Base-by-base conservation (phyloP, 78 protist species). In the slime mould (Dictyostelium discoideum) region DNA sequence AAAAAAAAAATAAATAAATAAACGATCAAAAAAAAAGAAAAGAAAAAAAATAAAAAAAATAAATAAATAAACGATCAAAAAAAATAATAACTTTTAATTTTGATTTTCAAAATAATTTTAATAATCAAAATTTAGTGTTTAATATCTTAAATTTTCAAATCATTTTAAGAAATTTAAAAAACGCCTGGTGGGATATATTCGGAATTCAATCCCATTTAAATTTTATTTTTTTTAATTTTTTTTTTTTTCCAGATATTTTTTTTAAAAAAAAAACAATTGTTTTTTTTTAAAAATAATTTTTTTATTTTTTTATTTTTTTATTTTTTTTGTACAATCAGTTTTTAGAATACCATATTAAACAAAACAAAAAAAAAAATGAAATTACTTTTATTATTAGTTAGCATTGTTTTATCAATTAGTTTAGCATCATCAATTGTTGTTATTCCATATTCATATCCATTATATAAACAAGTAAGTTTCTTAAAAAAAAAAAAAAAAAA, bases 381-480 rank as follows among this genome's bases (percentile, higher is more conserved):
- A 32, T 16, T 32, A 26, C 42, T 74, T 18, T 14, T 74, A 74
- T 24, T 73, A 37, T 74, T 74, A 37, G 81, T 37, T 74, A 32
- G n/a, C 4, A 74, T 74, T 74, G 37, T 74, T 74, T 74, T 74
- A 26, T 37, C 81, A 5, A 26, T 74, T 74, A 39, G 81, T 74
- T 26, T 74, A 37, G 81, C 82, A 48, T 24, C 46, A 32, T 74
- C 81, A 37, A 37, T 37, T 0, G 46, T 74, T 74, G 84, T 86
- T 46, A 63, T 88, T 67, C 94, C 94, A 65, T 80, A 46, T 67
- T 24, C 86, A 22, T 88, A 80, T 80, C 94, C 94, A 88, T 84
- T 88, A 29, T 88, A 88, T 11, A 88, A 88, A 80, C 94, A 88
- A 84, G 92, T 86, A 85, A 48, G 92, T 46, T 42, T 10, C 20